Evolutionary conservation across 192 early-diverging fungal species (phyloP).

Genomic region (Funneliformis mosseae): DNA sequence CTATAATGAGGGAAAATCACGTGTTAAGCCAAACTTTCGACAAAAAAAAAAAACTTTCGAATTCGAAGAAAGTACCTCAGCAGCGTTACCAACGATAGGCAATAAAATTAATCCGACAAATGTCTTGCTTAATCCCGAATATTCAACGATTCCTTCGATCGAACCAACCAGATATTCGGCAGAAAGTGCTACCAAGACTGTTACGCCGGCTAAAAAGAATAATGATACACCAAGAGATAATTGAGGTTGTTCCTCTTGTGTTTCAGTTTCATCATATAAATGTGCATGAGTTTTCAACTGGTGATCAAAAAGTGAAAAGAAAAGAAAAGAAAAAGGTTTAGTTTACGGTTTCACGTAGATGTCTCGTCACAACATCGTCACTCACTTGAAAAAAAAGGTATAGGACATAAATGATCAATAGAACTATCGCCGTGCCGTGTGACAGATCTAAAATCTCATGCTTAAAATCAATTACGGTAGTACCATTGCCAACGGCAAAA

Average conservation of each 20-base stretch:
- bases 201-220: constrained; percentile 58
- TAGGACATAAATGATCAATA: no score
- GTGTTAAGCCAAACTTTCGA: constrained; percentile 3
- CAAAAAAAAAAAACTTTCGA: background rate
- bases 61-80: constrained; percentile 15
- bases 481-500: constrained; percentile 32
- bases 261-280: constrained; percentile 37
- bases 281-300: no score
- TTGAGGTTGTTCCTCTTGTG: constrained; percentile 59
- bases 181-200: constrained; percentile 72
- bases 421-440: no score
- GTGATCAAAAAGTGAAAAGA: no score
- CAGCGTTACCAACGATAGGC: constrained; percentile 88
- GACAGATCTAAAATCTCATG: background rate
- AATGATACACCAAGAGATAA: constrained; percentile 62
- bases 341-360: no score
- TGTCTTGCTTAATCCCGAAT: constrained; percentile 69
- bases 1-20: constrained; percentile 44
- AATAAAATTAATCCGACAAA: constrained; percentile 94
- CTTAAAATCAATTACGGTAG: background rate
- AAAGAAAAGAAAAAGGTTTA: no score
- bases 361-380: no score
- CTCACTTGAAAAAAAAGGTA: no score
- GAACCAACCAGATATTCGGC: constrained; percentile 82
- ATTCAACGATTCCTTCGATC: constrained; percentile 68